Percentiles rank a stretch among this genome's conserved stretches.
These are phyloP conservation scores for Terana coerulea DNA, from an alignment of 768 basidiomycete species.

Conservation along the genomic window DNA sequence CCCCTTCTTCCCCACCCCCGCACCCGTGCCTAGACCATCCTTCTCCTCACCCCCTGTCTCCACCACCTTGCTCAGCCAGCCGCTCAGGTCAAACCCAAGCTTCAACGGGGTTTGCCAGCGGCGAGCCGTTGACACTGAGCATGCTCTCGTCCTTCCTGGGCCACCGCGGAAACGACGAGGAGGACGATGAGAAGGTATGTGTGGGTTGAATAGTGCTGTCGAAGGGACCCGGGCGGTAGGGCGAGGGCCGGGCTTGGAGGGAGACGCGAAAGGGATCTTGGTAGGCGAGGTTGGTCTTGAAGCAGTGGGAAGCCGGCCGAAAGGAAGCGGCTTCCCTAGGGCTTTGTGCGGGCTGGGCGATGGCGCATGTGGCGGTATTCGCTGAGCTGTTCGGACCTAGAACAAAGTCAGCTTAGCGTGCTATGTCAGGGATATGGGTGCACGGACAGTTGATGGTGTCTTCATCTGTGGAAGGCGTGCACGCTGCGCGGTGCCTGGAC, in stretches of 20 bases:
- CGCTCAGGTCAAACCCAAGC: constrained; percentile 49
- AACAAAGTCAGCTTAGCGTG: not conserved
- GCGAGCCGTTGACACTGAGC: constrained; percentile 81
- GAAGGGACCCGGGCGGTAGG: constrained; percentile 43
- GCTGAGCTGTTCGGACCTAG: constrained; percentile 25
- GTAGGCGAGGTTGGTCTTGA: constrained; percentile 49
- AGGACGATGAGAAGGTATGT: constrained; percentile 39
- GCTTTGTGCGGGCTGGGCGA: constrained; percentile 36
- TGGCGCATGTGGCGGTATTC: constrained; percentile 23
- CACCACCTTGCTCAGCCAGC: constrained; percentile 41
- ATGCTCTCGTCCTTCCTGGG: constrained; percentile 74
- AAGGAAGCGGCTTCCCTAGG: constrained; percentile 17
- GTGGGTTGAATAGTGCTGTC: constrained; percentile 67
- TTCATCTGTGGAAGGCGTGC: constrained; percentile 30
- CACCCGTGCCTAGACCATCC: constrained; percentile 13
- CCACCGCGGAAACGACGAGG: constrained; percentile 43
- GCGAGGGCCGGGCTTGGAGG: constrained; percentile 15
- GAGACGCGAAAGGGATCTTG: constrained; percentile 32
- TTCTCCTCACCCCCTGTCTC: constrained; percentile 29
- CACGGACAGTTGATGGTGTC: constrained; percentile 29
- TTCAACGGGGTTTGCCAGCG: constrained; percentile 75
- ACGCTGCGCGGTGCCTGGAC: constrained; percentile 51
- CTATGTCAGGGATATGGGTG: not conserved
- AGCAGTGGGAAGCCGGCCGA: constrained; percentile 25
- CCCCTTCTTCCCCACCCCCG: constrained; percentile 16